Percentiles rank a stretch among this genome's conserved stretches.
Evolutionary conservation across 352 stramenopile genomes (phyloP).

Genomic region (Saprolegnia parasitica): DNA sequence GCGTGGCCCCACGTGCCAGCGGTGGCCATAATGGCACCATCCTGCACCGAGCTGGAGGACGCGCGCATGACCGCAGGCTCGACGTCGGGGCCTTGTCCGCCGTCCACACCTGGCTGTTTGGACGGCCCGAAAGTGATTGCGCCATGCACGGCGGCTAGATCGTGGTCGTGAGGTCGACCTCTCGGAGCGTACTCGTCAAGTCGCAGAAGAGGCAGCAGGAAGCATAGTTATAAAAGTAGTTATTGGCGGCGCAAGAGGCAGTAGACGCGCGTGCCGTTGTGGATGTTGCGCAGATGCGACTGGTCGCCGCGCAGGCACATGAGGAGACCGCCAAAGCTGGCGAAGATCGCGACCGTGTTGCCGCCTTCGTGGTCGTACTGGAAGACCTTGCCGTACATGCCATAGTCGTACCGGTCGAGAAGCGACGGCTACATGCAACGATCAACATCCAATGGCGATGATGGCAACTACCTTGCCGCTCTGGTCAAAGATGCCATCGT

Average conservation of each 20-base stretch:
- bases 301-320: conserved; percentile 97
- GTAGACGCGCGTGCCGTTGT: conserved; percentile 96
- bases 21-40: no score
- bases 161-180: no score
- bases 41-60: no score
- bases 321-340: conserved; percentile 95
- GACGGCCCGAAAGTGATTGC: no score
- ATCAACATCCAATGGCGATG: conserved; percentile 1
- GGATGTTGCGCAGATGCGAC: conserved; percentile 94
- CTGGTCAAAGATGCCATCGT: conserved; percentile 93
- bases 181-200: no score
- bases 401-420: conserved; percentile 98
- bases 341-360: conserved; percentile 91
- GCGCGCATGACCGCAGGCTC: no score
- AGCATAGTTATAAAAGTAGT: conserved; percentile 25
- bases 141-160: no score
- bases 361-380: conserved; percentile 95
- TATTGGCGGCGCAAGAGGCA: conserved; percentile 86
- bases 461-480: conserved; percentile 63
- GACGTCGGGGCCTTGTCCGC: no score
- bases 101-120: no score
- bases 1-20: no score
- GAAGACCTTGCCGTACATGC: conserved; percentile 98
- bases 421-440: conserved; percentile 67
- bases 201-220: no score